These are phyloP conservation scores for Pseudozyma tsukubaensis DNA, from an alignment of 1,284 basidiomycete species.

Conservation along the genomic window DNA sequence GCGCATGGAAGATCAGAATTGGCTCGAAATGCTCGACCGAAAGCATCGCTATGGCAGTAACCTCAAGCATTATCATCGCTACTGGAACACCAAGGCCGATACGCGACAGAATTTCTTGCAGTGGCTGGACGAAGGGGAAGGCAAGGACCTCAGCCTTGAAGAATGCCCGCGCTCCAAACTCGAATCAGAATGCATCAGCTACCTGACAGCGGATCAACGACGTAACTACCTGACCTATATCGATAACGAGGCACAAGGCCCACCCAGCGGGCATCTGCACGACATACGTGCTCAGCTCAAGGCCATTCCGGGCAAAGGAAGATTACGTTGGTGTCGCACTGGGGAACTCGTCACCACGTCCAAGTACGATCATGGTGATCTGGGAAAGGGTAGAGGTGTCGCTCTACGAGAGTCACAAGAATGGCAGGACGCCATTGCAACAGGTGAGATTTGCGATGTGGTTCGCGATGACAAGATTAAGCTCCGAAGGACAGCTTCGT, in stretches of 20 bases:
- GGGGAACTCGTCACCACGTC: constrained; percentile 72
- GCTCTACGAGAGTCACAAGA: constrained; percentile 40
- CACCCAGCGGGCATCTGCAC: constrained; percentile 7
- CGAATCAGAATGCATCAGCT: constrained; percentile 73
- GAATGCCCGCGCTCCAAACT: constrained; percentile 77
- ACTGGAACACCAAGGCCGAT: constrained; percentile 44
- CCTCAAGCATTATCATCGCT: constrained; percentile 53
- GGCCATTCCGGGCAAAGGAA: constrained; percentile 69
- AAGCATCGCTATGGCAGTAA: constrained; percentile 57
- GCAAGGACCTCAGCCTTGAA: constrained; percentile 75
- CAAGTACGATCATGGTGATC: constrained; percentile 54
- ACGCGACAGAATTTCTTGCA: constrained; percentile 53
- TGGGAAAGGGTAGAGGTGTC: constrained; percentile 62
- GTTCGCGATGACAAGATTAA: constrained; percentile 53
- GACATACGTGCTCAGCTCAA: constrained; percentile 25
- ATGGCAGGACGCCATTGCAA: constrained; percentile 38
- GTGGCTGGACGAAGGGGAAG: constrained; percentile 79
- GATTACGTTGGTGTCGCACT: constrained; percentile 77
- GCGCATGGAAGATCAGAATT: constrained; percentile 50
- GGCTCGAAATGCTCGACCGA: constrained; percentile 53
- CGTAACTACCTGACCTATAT: constrained; percentile 78
- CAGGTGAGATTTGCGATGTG: constrained; percentile 35
- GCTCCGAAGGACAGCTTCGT: constrained; percentile 23
- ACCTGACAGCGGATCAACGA: constrained; percentile 74
- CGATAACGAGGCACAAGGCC: constrained; percentile 62